phyloP scores from a whole-genome alignment of 1,139 yeast species.

The Blastobotrys capitulatus region DNA sequence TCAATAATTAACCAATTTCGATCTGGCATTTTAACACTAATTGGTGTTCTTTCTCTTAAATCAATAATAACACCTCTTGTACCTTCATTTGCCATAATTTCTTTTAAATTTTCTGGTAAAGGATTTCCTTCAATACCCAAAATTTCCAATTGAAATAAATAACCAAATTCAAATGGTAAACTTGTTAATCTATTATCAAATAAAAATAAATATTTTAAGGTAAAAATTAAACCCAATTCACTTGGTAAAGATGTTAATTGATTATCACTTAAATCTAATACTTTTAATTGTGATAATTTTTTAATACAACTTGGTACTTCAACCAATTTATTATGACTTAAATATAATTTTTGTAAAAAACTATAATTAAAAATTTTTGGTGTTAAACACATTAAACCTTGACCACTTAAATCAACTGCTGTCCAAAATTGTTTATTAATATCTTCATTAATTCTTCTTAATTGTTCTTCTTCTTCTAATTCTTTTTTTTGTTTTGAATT shows the following conservation, averaged over 20 bases:
- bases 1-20: conserved; percentile 72
- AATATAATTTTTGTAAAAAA: conserved; percentile 79
- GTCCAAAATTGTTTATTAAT: conserved; percentile 87
- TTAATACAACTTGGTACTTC: conserved; percentile 65
- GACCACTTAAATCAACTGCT: conserved; percentile 87
- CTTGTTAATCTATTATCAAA: conserved; percentile 78
- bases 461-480: conserved; percentile 75
- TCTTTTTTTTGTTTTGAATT: conserved; percentile 43
- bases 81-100: conserved; percentile 73
- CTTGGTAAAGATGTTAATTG: conserved; percentile 63
- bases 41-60: conserved; percentile 77
- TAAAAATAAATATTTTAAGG: conserved; percentile 72
- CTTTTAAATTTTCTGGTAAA: conserved; percentile 54
- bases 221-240: conserved; percentile 78
- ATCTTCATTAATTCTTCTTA: conserved; percentile 64
- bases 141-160: conserved; percentile 75
- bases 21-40: conserved; percentile 57
- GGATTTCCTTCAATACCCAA: conserved; percentile 95
- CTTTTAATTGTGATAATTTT: conserved; percentile 66
- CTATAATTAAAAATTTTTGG: conserved; percentile 74
- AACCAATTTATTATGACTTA: conserved; percentile 79
- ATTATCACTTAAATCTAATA: conserved; percentile 82
- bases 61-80: conserved; percentile 76
- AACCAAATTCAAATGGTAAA: conserved; percentile 83
- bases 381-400: conserved; percentile 66